These are phyloP conservation scores for Arctium lappa DNA, from an alignment of 129 eudicot genomes.

Conservation along the genomic window DNA sequence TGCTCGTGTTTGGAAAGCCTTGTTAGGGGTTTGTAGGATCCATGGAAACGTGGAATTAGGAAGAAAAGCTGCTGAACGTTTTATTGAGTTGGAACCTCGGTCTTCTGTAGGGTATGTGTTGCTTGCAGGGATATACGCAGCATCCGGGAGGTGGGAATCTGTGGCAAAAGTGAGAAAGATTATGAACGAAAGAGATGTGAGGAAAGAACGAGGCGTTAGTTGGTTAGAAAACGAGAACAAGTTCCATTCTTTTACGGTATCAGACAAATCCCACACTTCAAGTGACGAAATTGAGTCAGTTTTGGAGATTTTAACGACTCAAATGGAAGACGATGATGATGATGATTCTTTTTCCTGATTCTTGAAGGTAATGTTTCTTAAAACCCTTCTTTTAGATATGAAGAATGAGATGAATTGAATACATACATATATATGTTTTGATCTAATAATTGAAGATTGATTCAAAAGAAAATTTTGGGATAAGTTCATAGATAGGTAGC, in stretches of 20 bases:
- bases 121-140: constrained; percentile 63
- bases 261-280: constrained; percentile 31
- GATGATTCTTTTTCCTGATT: constrained; percentile 16
- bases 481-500: constrained; percentile 2
- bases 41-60: constrained; percentile 70
- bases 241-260: constrained; percentile 32
- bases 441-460: constrained; percentile 9
- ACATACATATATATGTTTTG: background rate
- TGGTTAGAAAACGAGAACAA: constrained; percentile 53
- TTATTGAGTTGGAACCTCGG: constrained; percentile 57
- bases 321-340: constrained; percentile 31
- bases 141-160: constrained; percentile 64
- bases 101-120: constrained; percentile 58
- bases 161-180: constrained; percentile 49
- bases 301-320: constrained; percentile 36
- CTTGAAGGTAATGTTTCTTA: constrained; percentile 21
- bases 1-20: constrained; percentile 61
- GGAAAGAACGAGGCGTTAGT: constrained; percentile 50
- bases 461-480: background rate
- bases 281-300: constrained; percentile 34
- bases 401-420: background rate
- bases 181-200: constrained; percentile 39
- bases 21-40: constrained; percentile 61
- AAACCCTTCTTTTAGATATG: constrained; percentile 2
- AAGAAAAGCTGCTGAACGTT: constrained; percentile 43